phyloP scores from a whole-genome alignment of 345 rosid species.

The Viola odorata region DNA sequence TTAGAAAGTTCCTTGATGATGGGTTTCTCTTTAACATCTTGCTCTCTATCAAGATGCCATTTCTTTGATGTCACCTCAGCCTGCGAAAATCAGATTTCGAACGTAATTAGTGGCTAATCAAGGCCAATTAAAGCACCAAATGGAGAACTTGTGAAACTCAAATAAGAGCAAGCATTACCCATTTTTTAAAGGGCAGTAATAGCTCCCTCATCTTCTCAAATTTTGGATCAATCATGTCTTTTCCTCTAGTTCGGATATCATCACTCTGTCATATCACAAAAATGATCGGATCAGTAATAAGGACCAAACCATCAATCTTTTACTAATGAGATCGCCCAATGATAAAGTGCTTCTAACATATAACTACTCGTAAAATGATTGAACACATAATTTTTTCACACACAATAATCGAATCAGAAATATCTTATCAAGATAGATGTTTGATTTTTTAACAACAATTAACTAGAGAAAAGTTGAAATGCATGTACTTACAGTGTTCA shows the following conservation, averaged over 20 bases:
- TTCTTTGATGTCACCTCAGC: slow-evolving; percentile 52
- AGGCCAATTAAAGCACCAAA: background rate
- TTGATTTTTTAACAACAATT: no score
- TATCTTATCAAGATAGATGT: no score
- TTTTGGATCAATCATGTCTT: slow-evolving; percentile 58
- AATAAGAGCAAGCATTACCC: slow-evolving; percentile 57
- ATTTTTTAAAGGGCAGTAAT: slow-evolving; percentile 50
- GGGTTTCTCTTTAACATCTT: slow-evolving; percentile 52
- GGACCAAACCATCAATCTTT: no score
- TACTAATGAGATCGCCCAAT: no score
- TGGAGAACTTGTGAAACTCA: slow-evolving; percentile 1
- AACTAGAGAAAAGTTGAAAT: no score
- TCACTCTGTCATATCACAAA: slow-evolving; percentile 35
- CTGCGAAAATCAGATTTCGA: slow-evolving; percentile 30
- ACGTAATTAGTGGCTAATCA: background rate
- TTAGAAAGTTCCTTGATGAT: slow-evolving; percentile 69
- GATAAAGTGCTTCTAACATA: no score
- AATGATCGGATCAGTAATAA: no score
- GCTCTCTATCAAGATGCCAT: slow-evolving; percentile 55
- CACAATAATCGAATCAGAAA: background rate
- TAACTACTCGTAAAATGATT: no score
- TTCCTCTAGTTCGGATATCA: slow-evolving; percentile 55
- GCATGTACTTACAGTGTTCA: slow-evolving; percentile 45
- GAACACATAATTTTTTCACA: no score
- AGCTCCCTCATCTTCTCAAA: slow-evolving; percentile 49